Percentiles rank a stretch among this genome's conserved stretches.
Evolutionary conservation across 352 stramenopile genomes (phyloP).

Genomic region (Pythium chondricola): DNA sequence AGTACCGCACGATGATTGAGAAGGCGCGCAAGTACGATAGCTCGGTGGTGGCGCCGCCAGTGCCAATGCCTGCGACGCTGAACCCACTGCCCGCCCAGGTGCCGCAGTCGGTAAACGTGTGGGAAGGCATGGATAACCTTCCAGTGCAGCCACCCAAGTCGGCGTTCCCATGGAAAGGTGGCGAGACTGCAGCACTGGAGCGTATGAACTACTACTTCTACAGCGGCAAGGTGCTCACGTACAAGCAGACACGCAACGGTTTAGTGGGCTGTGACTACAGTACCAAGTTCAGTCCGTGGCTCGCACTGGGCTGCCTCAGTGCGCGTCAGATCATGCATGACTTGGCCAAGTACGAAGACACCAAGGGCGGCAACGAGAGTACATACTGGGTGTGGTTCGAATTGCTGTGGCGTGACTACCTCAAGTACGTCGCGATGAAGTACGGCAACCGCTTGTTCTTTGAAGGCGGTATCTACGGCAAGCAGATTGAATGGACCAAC

Average conservation of each 20-base stretch:
- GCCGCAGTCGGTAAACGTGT: not conserved
- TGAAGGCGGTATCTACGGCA: constrained; percentile 14
- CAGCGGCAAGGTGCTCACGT: constrained; percentile 10
- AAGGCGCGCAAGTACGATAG: constrained; percentile 7
- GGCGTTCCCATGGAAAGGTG: constrained; percentile 9
- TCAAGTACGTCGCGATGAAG: constrained; percentile 16
- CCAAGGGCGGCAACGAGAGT: constrained; percentile 11
- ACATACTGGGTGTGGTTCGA: constrained; percentile 17
- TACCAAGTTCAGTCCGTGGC: constrained; percentile 15
- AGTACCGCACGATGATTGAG: constrained; percentile 12
- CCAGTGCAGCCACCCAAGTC: constrained; percentile 6
- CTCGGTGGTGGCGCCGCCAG: constrained; percentile 1
- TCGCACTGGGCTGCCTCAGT: constrained; percentile 11
- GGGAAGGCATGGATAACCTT: not conserved
- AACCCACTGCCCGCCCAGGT: not conserved
- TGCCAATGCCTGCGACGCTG: not conserved
- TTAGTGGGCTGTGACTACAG: constrained; percentile 10
- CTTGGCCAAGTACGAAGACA: constrained; percentile 5
- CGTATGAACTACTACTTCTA: constrained; percentile 7
- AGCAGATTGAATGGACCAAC: constrained; percentile 4
- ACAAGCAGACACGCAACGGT: constrained; percentile 15
- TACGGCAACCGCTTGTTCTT: constrained; percentile 13
- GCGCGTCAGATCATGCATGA: constrained; percentile 14
- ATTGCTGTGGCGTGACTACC: constrained; percentile 12
- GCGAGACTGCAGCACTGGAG: constrained; percentile 5